Conservation (phyloP, 306 rosid genomes). For the Begonia peltatifolia region DNA sequence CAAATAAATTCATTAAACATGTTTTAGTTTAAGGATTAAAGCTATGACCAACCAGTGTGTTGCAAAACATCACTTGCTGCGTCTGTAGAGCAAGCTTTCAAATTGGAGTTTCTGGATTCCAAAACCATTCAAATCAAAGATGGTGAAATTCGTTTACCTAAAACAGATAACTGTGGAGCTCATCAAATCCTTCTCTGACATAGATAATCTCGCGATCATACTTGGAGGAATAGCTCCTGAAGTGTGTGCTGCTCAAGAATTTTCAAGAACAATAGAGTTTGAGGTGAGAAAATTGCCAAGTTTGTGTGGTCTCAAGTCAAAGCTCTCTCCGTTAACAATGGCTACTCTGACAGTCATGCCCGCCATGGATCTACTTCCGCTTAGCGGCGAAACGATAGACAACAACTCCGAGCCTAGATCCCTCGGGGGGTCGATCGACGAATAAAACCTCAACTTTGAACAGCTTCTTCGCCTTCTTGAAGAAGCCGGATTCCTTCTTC, state of each 20-base stretch:
- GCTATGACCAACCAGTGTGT: no score
- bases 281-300: conserved; percentile 74
- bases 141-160: conserved; percentile 73
- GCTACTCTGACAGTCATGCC: conserved; percentile 27
- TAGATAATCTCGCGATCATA: conserved; percentile 63
- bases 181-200: conserved; percentile 66
- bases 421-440: conserved; percentile 35
- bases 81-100: no score
- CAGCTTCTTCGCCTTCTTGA: conserved; percentile 64
- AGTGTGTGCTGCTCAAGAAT: conserved; percentile 76
- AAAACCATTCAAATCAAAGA: conserved; percentile 39
- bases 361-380: neutral
- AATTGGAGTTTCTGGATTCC: conserved; percentile 43
- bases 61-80: no score
- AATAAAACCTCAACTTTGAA: conserved; percentile 47
- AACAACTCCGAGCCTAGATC: conserved; percentile 55
- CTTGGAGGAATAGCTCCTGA: conserved; percentile 65
- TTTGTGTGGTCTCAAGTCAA: conserved; percentile 56
- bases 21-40: no score
- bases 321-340: conserved; percentile 22
- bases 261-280: conserved; percentile 47
- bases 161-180: conserved; percentile 58
- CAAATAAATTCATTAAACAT: no score
- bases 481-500: conserved; percentile 74
- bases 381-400: conserved; percentile 48